phyloP scores from a whole-genome alignment of 305 asterid species.

The Euphrasia arctica region DNA sequence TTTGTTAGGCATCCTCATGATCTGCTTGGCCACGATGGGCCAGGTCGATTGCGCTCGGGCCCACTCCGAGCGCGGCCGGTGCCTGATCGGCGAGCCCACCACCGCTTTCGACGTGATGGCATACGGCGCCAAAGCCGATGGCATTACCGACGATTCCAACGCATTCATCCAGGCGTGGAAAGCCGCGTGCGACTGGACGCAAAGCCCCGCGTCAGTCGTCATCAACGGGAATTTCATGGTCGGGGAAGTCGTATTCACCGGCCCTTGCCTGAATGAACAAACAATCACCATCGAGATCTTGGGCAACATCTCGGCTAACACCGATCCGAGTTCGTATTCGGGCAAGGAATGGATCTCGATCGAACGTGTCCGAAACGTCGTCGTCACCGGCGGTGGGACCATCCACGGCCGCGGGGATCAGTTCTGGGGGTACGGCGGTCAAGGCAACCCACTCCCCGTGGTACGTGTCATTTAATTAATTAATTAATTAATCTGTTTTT shows the following conservation, averaged over 20 bases:
- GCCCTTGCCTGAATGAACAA: slow-evolving; percentile 48
- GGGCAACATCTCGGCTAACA: slow-evolving; percentile 39
- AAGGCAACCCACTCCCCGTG: slow-evolving; percentile 33
- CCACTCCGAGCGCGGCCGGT: slow-evolving; percentile 9
- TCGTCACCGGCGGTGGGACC: slow-evolving; percentile 50
- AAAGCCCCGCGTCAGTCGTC: slow-evolving; percentile 35
- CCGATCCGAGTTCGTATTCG: slow-evolving; percentile 43
- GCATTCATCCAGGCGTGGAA: slow-evolving; percentile 50
- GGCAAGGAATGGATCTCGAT: slow-evolving; percentile 38
- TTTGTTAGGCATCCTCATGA: slow-evolving; percentile 19
- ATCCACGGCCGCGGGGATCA: slow-evolving; percentile 42
- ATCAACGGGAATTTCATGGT: slow-evolving; percentile 35
- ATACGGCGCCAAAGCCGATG: slow-evolving; percentile 36
- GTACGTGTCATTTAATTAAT: slow-evolving; percentile 27
- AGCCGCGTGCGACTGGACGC: slow-evolving; percentile 42
- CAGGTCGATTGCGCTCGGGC: slow-evolving; percentile 7
- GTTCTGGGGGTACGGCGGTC: slow-evolving; percentile 34
- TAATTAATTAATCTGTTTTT: too few relatives aligned
- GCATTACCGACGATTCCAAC: slow-evolving; percentile 40
- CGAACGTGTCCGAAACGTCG: slow-evolving; percentile 27
- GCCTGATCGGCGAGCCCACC: slow-evolving; percentile 25
- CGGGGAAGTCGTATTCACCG: slow-evolving; percentile 46
- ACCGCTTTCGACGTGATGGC: slow-evolving; percentile 32
- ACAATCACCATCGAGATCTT: slow-evolving; percentile 43
- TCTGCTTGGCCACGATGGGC: slow-evolving; percentile 16